These are phyloP conservation scores for Penicillium bovifimosum DNA, from an alignment of 495 filamentous ascomycete genomes.

Conservation along the genomic window DNA sequence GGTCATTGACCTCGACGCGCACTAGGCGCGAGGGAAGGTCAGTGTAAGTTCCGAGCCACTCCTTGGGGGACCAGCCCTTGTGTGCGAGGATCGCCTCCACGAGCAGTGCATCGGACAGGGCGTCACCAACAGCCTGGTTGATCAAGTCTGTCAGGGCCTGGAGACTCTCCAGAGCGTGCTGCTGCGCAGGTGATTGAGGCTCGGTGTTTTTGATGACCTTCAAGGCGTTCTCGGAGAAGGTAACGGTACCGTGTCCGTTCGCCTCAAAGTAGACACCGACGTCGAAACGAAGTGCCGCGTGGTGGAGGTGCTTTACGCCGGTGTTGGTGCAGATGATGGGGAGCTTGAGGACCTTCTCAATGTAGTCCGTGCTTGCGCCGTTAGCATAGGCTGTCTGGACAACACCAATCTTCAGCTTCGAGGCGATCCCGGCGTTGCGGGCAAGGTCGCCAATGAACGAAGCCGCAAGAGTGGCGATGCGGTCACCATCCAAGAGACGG, in stretches of 20 bases:
- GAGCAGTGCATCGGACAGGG: conserved; percentile 90
- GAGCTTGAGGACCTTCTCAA: conserved; percentile 79
- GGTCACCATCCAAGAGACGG: conserved; percentile 89
- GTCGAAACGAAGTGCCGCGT: conserved; percentile 85
- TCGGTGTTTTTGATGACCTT: conserved; percentile 68
- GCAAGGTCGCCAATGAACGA: conserved; percentile 90
- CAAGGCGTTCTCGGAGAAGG: conserved; percentile 80
- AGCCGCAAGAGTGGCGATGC: conserved; percentile 90
- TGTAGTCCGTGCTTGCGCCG: conserved; percentile 88
- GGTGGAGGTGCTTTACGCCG: conserved; percentile 95
- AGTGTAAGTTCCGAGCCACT: conserved; percentile 92
- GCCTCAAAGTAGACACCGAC: conserved; percentile 98
- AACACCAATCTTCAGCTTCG: conserved; percentile 81
- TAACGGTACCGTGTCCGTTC: conserved; percentile 93
- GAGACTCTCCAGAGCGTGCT: conserved; percentile 75
- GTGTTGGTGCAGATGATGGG: conserved; percentile 90
- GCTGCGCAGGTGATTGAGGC: conserved; percentile 87
- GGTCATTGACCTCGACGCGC: conserved; percentile 81
- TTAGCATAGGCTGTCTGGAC: conserved; percentile 98
- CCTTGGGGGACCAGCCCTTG: conserved; percentile 82
- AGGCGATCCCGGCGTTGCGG: conserved; percentile 67
- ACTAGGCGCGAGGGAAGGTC: conserved; percentile 94
- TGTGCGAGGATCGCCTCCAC: conserved; percentile 94
- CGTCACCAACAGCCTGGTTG: conserved; percentile 97
- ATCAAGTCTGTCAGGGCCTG: conserved; percentile 79